phyloP scores from a whole-genome alignment of 1,139 yeast species.

The Entelexis paramagnoliae region DNA sequence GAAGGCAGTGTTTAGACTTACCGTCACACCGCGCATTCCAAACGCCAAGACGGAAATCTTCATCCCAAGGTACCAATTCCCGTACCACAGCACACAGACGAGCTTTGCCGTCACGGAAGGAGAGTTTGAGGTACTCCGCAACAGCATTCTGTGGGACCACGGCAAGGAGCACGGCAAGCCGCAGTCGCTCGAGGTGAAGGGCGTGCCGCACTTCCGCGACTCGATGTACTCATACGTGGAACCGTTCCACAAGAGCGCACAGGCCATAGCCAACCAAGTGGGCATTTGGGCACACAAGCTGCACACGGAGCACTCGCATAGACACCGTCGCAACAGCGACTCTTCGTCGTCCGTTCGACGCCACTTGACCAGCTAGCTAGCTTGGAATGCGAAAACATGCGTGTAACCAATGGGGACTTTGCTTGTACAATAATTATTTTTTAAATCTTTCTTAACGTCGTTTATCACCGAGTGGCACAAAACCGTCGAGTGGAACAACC shows the following conservation, averaged over 20 bases:
- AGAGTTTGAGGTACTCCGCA: constrained; percentile 40
- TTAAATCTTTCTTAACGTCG: background rate
- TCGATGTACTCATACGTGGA: constrained; percentile 22
- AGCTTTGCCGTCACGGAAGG: constrained; percentile 48
- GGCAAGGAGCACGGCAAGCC: constrained; percentile 21
- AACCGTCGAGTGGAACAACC: too few species aligned
- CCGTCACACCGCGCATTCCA: constrained; percentile 20
- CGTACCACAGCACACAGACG: background rate
- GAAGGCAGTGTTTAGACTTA: constrained; percentile 27
- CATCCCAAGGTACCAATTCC: constrained; percentile 60
- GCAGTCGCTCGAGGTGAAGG: constrained; percentile 27
- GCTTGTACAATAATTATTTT: background rate
- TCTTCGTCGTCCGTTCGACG: background rate
- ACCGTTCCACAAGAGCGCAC: constrained; percentile 12
- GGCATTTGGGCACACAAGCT: background rate
- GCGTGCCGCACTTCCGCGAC: constrained; percentile 24
- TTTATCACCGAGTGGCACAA: too few species aligned
- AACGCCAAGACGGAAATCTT: constrained; percentile 41
- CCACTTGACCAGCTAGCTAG: background rate
- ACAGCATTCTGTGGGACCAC: constrained; percentile 58
- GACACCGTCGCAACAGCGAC: background rate
- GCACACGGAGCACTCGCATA: background rate
- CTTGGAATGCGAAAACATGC: too few species aligned
- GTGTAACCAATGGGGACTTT: background rate
- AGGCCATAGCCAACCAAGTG: constrained; percentile 4